Evolutionary conservation across 176 grass and related monocot genomes (phyloP).

Genomic region (Paspalum vaginatum): DNA sequence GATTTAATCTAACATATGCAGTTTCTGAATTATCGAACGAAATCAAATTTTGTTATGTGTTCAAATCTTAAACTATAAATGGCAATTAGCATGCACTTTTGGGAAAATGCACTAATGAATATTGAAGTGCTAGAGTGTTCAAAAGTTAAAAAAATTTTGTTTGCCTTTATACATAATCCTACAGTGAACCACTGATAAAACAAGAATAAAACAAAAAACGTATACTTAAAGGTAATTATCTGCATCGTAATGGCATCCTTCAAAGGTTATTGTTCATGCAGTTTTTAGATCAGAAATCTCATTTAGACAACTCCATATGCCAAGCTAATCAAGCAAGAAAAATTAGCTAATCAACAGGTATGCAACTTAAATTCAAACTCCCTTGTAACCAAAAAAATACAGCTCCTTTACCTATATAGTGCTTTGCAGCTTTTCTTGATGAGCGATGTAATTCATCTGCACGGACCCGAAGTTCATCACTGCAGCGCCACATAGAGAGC

Average conservation of each 20-base stretch:
- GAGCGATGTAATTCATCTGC: constrained; percentile 74
- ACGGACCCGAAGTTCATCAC: constrained; percentile 67
- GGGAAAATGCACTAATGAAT: background rate
- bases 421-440: constrained; percentile 73
- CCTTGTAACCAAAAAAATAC: constrained; percentile 1
- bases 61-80: background rate
- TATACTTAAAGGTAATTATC: constrained; percentile 9
- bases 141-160: background rate
- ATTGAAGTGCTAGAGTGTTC: background rate
- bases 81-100: constrained; percentile 10
- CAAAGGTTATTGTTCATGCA: background rate
- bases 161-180: constrained; percentile 5
- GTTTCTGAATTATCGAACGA: background rate
- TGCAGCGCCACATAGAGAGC: constrained; percentile 99
- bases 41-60: constrained; percentile 2
- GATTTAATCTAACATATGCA: constrained; percentile 27
- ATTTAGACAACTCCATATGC: constrained; percentile 10
- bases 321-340: constrained; percentile 20
- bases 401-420: constrained; percentile 84
- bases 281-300: background rate
- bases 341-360: constrained; percentile 18
- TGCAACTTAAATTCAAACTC: background rate
- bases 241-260: background rate
- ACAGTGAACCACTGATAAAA: background rate
- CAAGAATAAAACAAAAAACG: background rate